A percentile compares a stretch with the other conserved stretches of the same genome.
Conservation (phyloP, 768 basidiomycete species). For the Chlorophyllum brunneum region DNA sequence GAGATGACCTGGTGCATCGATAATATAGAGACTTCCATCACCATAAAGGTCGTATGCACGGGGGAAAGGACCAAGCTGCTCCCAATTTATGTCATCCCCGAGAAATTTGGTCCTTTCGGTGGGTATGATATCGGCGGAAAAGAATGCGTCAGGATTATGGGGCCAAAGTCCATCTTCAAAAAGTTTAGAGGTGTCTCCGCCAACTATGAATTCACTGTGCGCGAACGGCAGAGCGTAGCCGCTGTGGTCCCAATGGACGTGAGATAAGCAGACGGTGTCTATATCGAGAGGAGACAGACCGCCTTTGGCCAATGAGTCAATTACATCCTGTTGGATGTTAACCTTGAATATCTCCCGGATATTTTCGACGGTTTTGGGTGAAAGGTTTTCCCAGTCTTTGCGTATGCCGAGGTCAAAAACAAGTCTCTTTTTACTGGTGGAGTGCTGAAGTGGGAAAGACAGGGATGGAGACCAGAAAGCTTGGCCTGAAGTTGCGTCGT, state of each 20-base stretch:
- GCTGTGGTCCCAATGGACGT: conserved; percentile 53
- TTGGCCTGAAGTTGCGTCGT: conserved; percentile 26
- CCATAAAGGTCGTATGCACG: conserved; percentile 48
- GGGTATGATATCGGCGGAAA: conserved; percentile 33
- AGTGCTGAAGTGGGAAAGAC: conserved; percentile 50
- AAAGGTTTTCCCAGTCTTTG: conserved; percentile 39
- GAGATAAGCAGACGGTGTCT: conserved; percentile 43
- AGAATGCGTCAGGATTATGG: conserved; percentile 27
- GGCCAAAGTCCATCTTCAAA: conserved; percentile 39
- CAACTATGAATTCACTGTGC: conserved; percentile 44
- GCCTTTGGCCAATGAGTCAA: conserved; percentile 48
- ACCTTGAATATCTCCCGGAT: conserved; percentile 22
- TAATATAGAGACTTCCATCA: conserved; percentile 55
- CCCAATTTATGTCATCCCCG: conserved; percentile 18
- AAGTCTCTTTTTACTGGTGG: conserved; percentile 31
- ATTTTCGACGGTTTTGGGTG: conserved; percentile 28
- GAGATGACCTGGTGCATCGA: conserved; percentile 57
- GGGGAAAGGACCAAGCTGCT: conserved; percentile 47
- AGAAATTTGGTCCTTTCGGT: conserved; percentile 35
- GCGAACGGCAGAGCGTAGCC: conserved; percentile 45
- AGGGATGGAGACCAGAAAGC: conserved; percentile 38
- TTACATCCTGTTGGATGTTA: conserved; percentile 34
- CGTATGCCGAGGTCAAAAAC: conserved; percentile 58
- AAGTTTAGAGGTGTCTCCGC: conserved; percentile 31
- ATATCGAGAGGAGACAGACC: conserved; percentile 41